These are phyloP conservation scores for Mesembryanthemum crystallinum DNA, from an alignment of 148 eudicot genomes.

Conservation along the genomic window DNA sequence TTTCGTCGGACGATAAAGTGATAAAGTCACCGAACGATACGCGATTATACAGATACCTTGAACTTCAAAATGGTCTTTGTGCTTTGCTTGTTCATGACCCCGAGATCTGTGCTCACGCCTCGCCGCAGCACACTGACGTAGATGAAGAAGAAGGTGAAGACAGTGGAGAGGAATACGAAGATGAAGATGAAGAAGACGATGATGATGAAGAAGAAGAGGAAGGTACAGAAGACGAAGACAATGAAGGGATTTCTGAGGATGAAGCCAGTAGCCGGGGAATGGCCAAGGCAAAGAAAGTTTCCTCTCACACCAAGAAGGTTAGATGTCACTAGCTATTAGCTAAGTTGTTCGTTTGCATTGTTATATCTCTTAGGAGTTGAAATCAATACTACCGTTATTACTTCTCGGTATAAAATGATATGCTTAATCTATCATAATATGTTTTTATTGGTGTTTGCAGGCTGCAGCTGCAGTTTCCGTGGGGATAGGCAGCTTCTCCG, in stretches of 20 bases:
- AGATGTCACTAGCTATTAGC: too few species aligned
- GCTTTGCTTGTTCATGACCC: slow-evolving; percentile 91
- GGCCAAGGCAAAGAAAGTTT: slow-evolving; percentile 28
- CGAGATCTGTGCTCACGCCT: slow-evolving; percentile 62
- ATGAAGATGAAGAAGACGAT: slow-evolving; percentile 24
- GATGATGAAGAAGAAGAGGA: slow-evolving; percentile 36
- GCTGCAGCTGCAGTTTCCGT: slow-evolving; percentile 97
- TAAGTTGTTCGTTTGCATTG: too few species aligned
- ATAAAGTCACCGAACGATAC: slow-evolving; percentile 72
- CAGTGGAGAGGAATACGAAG: slow-evolving; percentile 17
- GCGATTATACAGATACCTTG: slow-evolving; percentile 64
- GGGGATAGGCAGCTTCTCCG: slow-evolving; percentile 90
- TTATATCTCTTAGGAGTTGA: too few species aligned
- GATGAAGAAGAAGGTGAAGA: slow-evolving; percentile 33
- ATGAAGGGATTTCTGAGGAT: too few species aligned
- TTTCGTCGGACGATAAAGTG: slow-evolving; percentile 65
- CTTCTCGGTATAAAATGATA: not conserved
- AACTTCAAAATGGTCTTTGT: slow-evolving; percentile 71
- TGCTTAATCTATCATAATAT: not conserved
- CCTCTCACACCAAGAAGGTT: slow-evolving; percentile 76
- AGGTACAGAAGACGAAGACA: slow-evolving; percentile 29
- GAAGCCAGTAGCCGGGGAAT: slow-evolving; percentile 2
- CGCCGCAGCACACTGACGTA: not conserved
- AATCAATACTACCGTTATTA: not conserved
- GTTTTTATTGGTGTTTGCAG: slow-evolving; percentile 34